phyloP scores from a whole-genome alignment of 768 basidiomycete species.

The Tephrocybe sp. region DNA sequence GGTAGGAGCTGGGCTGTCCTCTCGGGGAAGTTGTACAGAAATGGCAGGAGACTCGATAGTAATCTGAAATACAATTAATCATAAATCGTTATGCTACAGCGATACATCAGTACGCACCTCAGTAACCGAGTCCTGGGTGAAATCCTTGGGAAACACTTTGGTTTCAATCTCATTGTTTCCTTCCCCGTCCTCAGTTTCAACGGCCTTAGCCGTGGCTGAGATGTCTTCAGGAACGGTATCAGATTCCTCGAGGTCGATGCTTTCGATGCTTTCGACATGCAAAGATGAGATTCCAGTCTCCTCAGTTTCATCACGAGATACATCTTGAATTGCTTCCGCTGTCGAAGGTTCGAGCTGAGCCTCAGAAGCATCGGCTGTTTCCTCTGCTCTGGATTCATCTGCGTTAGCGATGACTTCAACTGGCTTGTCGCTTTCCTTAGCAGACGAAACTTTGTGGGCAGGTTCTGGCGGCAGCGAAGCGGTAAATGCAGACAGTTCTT shows the following conservation, averaged over 20 bases:
- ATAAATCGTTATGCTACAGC: background rate
- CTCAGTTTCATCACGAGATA: no score
- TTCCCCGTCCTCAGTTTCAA: constrained; percentile 10
- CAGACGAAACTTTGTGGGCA: no score
- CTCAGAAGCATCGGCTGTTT: background rate
- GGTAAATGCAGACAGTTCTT: no score
- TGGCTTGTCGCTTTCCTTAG: background rate
- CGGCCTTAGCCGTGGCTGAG: background rate
- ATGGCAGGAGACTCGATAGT: background rate
- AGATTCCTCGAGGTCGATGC: no score
- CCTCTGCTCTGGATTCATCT: background rate
- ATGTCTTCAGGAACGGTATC: background rate
- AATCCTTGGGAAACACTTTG: background rate
- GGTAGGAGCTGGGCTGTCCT: background rate
- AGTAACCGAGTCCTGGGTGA: background rate
- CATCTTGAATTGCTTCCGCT: background rate
- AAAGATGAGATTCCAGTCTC: no score
- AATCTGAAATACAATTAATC: constrained; percentile 2
- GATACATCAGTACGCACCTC: constrained; percentile 1
- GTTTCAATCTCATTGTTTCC: background rate
- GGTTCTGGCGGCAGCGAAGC: no score
- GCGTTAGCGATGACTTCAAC: background rate
- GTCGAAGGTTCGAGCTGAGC: background rate
- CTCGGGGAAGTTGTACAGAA: background rate
- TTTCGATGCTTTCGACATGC: no score